A percentile compares a stretch with the other conserved stretches of the same genome.
phyloP scores from a whole-genome alignment of 306 rosid species.

The Trichosanthes cucumerina region DNA sequence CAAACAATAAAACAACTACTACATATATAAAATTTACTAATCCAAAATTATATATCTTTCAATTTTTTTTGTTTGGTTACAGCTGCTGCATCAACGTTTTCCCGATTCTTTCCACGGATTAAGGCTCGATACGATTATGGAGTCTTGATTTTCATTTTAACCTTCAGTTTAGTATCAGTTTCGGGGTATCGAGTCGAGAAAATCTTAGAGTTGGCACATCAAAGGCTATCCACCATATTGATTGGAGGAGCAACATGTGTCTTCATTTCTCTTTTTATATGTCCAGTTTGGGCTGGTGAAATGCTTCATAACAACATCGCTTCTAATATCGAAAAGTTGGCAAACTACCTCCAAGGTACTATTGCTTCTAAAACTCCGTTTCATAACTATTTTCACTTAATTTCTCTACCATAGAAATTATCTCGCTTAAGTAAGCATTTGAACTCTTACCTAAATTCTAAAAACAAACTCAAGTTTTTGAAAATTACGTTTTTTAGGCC shows the following conservation, averaged over 20 bases:
- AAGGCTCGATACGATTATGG: slow-evolving; percentile 84
- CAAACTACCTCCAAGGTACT: slow-evolving; percentile 49
- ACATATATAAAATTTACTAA: background rate
- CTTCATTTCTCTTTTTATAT: slow-evolving; percentile 40
- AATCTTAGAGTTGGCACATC: slow-evolving; percentile 47
- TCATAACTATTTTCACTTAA: no score
- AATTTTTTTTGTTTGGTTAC: background rate
- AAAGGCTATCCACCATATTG: slow-evolving; percentile 49
- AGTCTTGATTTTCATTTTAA: slow-evolving; percentile 61
- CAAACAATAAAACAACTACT: background rate
- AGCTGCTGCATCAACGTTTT: slow-evolving; percentile 64
- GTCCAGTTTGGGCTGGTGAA: slow-evolving; percentile 92
- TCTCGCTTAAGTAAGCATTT: no score
- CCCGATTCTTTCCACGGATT: slow-evolving; percentile 60
- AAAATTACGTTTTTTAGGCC: no score
- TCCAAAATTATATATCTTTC: background rate
- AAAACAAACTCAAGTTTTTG: no score
- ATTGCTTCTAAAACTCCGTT: no score
- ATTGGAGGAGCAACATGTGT: slow-evolving; percentile 67
- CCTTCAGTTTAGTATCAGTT: slow-evolving; percentile 64
- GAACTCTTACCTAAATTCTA: no score
- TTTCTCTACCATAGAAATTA: no score
- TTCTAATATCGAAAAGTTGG: slow-evolving; percentile 56
- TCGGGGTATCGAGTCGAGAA: slow-evolving; percentile 54
- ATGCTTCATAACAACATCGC: slow-evolving; percentile 62